Evolutionary conservation across 495 filamentous ascomycete species (phyloP), one percentile per base, ranked within the genome.

Genomic region (Talaromyces ruber): DNA sequence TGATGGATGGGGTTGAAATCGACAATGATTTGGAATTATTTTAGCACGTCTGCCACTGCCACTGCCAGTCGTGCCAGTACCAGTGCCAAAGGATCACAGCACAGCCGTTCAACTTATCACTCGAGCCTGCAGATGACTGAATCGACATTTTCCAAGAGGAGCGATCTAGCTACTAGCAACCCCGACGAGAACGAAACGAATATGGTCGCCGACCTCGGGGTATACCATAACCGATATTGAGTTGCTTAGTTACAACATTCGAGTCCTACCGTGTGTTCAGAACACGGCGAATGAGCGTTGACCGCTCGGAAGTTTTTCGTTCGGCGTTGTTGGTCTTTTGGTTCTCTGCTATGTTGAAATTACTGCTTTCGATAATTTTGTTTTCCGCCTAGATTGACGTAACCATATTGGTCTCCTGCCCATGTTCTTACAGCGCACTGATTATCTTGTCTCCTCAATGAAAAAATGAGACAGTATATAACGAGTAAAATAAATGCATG

Each of bases 121-220:
- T 43, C 39, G 39, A 16, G 1, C 5, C 2, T 12, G 8, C 30
- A 8, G 30, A 34, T 34, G 30, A 11, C 45, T 50, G 6, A 50
- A n/a, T 18, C 16, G 7, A 50, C 6, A 9, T 18, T n/a, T n/a
- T n/a, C n/a, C n/a, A n/a, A n/a, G n/a, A n/a, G n/a, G n/a, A n/a
- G n/a, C n/a, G 34, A 3, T 39, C 34, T 39, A 29, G n/a, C 28
- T 29, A 29, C n/a, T 29, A 6, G 28, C 6, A 37, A 39, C 34
- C 34, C 34, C 12, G 34, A 39, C 12, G 34, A 39, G 34, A 34
- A 6, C 34, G 34, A 39, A 39, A 39, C 34, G 34, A 39, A 16
- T n/a, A 58, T 59, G 34, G 58, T 59, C 58, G 58, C 25, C 58
- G 58, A 59, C 58, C 58, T 59, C 58, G 58, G 58, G 58, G 22